phyloP scores from a whole-genome alignment of 2,329 filamentous ascomycete species.

The Cercospora sp. region DNA sequence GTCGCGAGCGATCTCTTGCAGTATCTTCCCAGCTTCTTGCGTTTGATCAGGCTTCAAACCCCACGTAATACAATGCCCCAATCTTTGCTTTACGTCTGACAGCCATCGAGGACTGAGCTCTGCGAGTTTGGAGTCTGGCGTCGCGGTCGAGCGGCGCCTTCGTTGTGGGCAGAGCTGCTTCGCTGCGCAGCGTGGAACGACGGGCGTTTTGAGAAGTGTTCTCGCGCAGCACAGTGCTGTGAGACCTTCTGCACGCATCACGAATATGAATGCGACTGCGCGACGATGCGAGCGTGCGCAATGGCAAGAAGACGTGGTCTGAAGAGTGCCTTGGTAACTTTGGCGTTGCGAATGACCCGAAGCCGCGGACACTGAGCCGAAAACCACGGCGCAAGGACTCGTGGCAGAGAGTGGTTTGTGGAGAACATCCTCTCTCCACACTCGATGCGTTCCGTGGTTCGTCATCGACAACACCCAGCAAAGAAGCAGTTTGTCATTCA shows the following conservation, averaged over 20 bases:
- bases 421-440: neutral
- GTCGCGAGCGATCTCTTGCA: slow-evolving; percentile 60
- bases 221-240: neutral
- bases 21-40: slow-evolving; percentile 58
- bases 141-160: slow-evolving; percentile 8
- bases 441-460: neutral
- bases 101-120: slow-evolving; percentile 64
- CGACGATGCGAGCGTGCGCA: neutral
- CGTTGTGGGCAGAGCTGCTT: neutral
- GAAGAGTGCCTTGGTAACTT: neutral
- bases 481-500: too few relatives aligned
- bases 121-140: slow-evolving; percentile 30
- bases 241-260: neutral
- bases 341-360: neutral
- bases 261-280: neutral
- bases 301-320: slow-evolving; percentile 1
- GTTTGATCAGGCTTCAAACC: slow-evolving; percentile 63
- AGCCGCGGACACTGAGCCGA: neutral
- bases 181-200: neutral
- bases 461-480: slow-evolving; percentile 9
- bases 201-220: neutral
- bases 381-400: neutral
- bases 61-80: slow-evolving; percentile 75
- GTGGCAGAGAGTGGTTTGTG: neutral
- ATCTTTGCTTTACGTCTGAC: slow-evolving; percentile 62